Percentiles rank a stretch among this genome's conserved stretches.
Evolutionary conservation across 1,139 yeast species (phyloP).

Genomic region (Blastobotrys arbuscula): DNA sequence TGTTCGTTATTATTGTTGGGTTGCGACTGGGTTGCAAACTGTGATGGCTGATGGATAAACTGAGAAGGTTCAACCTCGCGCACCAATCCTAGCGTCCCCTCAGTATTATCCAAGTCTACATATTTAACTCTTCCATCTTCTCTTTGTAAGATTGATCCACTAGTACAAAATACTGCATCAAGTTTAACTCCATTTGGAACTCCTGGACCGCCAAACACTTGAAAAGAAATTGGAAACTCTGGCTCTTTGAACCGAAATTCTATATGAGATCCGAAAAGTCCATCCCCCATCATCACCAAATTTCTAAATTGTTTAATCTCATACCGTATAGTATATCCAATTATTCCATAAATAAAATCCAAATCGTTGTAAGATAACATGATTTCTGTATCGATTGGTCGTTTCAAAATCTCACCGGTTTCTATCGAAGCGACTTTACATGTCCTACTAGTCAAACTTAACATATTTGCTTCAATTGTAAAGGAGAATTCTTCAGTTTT

Average conservation of each 20-base stretch:
- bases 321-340: conserved; percentile 22
- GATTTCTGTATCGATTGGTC: conserved; percentile 30
- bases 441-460: conserved; percentile 27
- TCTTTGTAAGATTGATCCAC: conserved; percentile 4
- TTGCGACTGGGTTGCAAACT: conserved; percentile 8
- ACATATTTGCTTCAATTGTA: conserved; percentile 18
- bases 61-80: background rate
- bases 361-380: conserved; percentile 22
- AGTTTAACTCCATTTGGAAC: conserved; percentile 18
- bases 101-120: background rate
- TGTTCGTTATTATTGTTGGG: background rate
- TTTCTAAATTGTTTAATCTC: conserved; percentile 31
- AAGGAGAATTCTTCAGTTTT: conserved; percentile 30
- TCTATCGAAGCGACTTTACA: conserved; percentile 19
- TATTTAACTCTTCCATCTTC: background rate
- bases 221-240: conserved; percentile 26
- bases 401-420: conserved; percentile 27
- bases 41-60: background rate
- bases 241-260: conserved; percentile 21
- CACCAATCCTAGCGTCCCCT: background rate
- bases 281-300: conserved; percentile 23
- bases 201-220: conserved; percentile 11
- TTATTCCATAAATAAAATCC: conserved; percentile 22
- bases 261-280: conserved; percentile 10
- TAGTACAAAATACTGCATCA: conserved; percentile 19